Evolutionary conservation across 352 stramenopile species (phyloP).

Genomic region (Elongisporangium undulatum): DNA sequence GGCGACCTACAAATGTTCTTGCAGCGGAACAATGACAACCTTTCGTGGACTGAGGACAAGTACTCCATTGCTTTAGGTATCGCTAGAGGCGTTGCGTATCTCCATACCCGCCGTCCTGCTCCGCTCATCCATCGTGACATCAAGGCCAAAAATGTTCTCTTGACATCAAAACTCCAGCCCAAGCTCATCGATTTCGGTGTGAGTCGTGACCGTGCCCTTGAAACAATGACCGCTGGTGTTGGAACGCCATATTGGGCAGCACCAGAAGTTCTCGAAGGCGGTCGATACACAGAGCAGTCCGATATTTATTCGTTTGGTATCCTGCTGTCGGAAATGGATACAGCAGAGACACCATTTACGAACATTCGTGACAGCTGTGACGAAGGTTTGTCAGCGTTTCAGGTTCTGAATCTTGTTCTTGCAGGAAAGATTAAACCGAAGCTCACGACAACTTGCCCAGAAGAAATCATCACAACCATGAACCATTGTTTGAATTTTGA

Average conservation of each 20-base stretch:
- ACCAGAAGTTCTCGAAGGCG: slow-evolving; percentile 54
- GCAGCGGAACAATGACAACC: slow-evolving; percentile 12
- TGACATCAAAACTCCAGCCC: slow-evolving; percentile 54
- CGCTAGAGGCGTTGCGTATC: slow-evolving; percentile 20
- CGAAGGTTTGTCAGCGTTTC: slow-evolving; percentile 8
- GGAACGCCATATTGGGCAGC: slow-evolving; percentile 83
- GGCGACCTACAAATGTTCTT: slow-evolving; percentile 18
- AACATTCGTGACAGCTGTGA: slow-evolving; percentile 11
- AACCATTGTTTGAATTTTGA: too few species aligned
- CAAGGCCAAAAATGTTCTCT: slow-evolving; percentile 74
- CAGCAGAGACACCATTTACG: slow-evolving; percentile 21
- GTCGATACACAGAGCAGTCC: slow-evolving; percentile 33
- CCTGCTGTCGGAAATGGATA: slow-evolving; percentile 51
- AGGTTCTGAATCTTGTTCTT: slow-evolving; percentile 31
- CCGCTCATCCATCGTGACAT: slow-evolving; percentile 47
- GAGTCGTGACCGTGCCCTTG: slow-evolving; percentile 11
- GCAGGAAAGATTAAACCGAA: slow-evolving; percentile 18
- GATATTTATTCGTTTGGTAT: slow-evolving; percentile 79
- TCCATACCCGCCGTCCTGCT: slow-evolving; percentile 11
- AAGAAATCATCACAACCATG: too few species aligned
- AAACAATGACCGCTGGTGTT: slow-evolving; percentile 46
- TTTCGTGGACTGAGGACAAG: slow-evolving; percentile 28
- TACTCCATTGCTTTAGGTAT: slow-evolving; percentile 20
- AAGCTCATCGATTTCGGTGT: slow-evolving; percentile 85
- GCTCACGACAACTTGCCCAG: slow-evolving; percentile 28